Conservation (phyloP, 768 basidiomycete species). For the Tricholoma terreum region DNA sequence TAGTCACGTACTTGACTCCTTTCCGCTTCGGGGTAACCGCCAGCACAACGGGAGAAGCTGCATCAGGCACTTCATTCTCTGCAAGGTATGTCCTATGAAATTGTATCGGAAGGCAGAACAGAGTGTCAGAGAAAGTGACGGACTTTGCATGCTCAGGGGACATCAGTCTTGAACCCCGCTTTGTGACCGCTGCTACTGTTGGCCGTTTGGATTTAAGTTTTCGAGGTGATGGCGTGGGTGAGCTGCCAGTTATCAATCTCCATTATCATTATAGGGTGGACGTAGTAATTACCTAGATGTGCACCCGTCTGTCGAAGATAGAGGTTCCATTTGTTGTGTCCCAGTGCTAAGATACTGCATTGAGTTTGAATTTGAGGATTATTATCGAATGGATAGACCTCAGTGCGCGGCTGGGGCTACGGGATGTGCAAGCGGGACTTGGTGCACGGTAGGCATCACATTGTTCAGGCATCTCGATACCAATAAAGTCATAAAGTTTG, state of each 20-base stretch:
- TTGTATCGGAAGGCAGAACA: neutral
- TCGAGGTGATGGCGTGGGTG: constrained; percentile 23
- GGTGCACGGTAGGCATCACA: constrained; percentile 12
- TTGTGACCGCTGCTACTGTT: constrained; percentile 7
- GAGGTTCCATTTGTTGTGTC: constrained; percentile 5
- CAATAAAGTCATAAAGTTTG: constrained; percentile 41
- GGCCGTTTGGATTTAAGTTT: constrained; percentile 4
- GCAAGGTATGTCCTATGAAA: constrained; percentile 9
- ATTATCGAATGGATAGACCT: constrained; percentile 1
- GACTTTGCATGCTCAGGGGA: constrained; percentile 4
- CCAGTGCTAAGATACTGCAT: constrained; percentile 11
- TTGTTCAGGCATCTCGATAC: constrained; percentile 34
- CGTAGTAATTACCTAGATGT: constrained; percentile 4
- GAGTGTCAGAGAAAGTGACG: constrained; percentile 5
- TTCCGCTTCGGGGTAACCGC: constrained; percentile 28
- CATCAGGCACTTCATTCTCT: constrained; percentile 15
- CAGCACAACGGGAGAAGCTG: constrained; percentile 11
- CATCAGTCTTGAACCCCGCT: constrained; percentile 1
- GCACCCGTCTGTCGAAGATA: constrained; percentile 6
- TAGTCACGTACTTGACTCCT: constrained; percentile 26
- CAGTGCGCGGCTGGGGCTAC: constrained; percentile 12
- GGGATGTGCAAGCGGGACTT: constrained; percentile 1
- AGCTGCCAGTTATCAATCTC: constrained; percentile 10
- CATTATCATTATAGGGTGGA: neutral
- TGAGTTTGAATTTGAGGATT: constrained; percentile 11